phyloP scores from a whole-genome alignment of 129 eudicot genomes.

The Saussurea involucrata region DNA sequence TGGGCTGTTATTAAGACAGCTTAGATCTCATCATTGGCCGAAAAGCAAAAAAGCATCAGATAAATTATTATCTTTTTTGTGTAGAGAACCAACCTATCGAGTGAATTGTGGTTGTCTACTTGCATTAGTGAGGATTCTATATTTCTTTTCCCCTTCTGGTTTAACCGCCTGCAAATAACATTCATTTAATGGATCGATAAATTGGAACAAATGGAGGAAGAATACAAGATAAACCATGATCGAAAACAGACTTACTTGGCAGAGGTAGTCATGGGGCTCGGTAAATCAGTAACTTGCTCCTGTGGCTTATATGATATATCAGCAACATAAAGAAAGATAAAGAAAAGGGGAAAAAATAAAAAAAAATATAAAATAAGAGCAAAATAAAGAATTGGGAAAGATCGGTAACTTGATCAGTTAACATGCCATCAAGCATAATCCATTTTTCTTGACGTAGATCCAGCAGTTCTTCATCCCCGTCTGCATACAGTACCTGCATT shows the following conservation, averaged over 20 bases:
- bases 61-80: background rate
- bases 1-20: constrained; percentile 22
- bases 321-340: constrained; percentile 9
- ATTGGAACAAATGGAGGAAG: background rate
- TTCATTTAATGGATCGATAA: background rate
- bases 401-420: constrained; percentile 29
- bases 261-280: constrained; percentile 17
- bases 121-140: constrained; percentile 19
- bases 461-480: constrained; percentile 67
- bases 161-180: constrained; percentile 25
- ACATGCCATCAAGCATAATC: constrained; percentile 28
- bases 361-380: background rate
- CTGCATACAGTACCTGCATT: constrained; percentile 64
- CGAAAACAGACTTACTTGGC: constrained; percentile 31
- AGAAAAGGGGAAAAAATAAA: background rate
- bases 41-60: constrained; percentile 2
- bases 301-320: constrained; percentile 13
- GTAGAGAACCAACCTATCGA: constrained; percentile 12
- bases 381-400: constrained; percentile 7
- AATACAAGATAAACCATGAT: background rate
- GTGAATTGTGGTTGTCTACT: background rate
- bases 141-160: constrained; percentile 34
- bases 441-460: constrained; percentile 49
- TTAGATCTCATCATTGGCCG: constrained; percentile 4
- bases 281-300: constrained; percentile 18